Base-by-base conservation (phyloP, 306 rosid genomes). In the Medicago arabica region DNA sequence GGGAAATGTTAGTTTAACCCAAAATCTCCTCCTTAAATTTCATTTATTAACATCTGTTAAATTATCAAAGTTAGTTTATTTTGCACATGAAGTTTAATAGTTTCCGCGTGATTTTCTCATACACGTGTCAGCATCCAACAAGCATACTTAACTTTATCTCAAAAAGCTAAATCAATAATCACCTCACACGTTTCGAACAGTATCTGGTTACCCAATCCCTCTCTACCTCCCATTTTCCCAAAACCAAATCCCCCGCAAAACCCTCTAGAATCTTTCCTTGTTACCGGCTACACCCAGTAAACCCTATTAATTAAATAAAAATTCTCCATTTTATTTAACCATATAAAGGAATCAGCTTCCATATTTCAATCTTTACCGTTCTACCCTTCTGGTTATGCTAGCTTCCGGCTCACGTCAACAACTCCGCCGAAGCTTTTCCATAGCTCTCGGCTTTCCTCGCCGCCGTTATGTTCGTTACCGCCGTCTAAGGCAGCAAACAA, bases 371-470 rank as follows among this genome's bases (percentile, higher is more conserved):
- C 61, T 34, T 78, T 70, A 69, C 90, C n/a, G 16, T 71, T 71
- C 3, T 19, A 18, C 75, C 82, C 44, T 21, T 55, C 78, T 44
- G 85, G 91, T 86, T 84, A 88, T 88, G 88, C 55, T 70, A 67
- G 88, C 74, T 62, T 21, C 74, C 75, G 80, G 58, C 50, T 64
- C 69, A 77, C 77, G 86, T 69, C 9, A 77, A 69, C 71, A 84
- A 16, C 86, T 58, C 75, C 83, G 98, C 94, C 84, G 67, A 38
- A 79, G 90, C 88, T 81, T 79, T 36, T 81, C 71, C 55, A 23
- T 60, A 36, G 89, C 91, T 86, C 82, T 90, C 87, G 95, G 92
- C 75, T 92, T 90, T 71, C 92, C 91, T 16, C 86, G 85, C 71
- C 74, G 39, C 78, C 28, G 90, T 31, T 85, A 83, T 74, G 72